These are phyloP conservation scores for Pichia occidentalis DNA, from an alignment of 805 yeast genomes.

Conservation along the genomic window DNA sequence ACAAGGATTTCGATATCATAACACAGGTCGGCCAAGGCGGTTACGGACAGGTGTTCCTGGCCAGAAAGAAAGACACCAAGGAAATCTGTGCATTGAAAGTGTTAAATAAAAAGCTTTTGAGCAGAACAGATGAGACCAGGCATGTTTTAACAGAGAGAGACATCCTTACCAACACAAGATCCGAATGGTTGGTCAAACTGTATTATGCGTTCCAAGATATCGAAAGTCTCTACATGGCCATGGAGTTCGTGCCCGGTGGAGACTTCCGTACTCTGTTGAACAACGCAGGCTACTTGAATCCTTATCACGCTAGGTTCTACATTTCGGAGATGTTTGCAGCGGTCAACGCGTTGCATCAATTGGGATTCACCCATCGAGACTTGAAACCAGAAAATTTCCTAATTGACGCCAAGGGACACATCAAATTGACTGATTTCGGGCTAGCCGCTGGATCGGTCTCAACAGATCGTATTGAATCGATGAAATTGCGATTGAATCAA, in stretches of 20 bases:
- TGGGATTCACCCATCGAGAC: constrained; percentile 96
- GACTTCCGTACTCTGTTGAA: constrained; percentile 92
- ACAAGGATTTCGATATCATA: constrained; percentile 91
- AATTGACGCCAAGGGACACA: constrained; percentile 86
- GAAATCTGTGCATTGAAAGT: constrained; percentile 95
- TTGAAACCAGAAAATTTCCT: constrained; percentile 91
- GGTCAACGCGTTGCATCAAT: constrained; percentile 84
- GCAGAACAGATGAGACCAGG: constrained; percentile 88
- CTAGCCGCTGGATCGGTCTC: constrained; percentile 95
- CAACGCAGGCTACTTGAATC: constrained; percentile 86
- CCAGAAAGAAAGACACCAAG: constrained; percentile 86
- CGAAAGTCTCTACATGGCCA: constrained; percentile 85
- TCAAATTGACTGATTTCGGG: constrained; percentile 93
- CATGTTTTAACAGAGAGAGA: constrained; percentile 96
- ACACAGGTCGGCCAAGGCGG: constrained; percentile 99
- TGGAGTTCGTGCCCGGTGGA: constrained; percentile 99
- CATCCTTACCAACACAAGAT: constrained; percentile 88
- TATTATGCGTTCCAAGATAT: constrained; percentile 93
- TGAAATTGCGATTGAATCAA: constrained; percentile 59
- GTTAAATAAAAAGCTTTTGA: constrained; percentile 75
- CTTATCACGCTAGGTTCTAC: constrained; percentile 94
- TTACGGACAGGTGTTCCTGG: constrained; percentile 96
- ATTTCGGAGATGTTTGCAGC: constrained; percentile 95
- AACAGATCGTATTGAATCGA: constrained; percentile 85
- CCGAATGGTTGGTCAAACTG: constrained; percentile 92